These are phyloP conservation scores for Clausena lansium DNA, from an alignment of 345 rosid species.

Conservation along the genomic window DNA sequence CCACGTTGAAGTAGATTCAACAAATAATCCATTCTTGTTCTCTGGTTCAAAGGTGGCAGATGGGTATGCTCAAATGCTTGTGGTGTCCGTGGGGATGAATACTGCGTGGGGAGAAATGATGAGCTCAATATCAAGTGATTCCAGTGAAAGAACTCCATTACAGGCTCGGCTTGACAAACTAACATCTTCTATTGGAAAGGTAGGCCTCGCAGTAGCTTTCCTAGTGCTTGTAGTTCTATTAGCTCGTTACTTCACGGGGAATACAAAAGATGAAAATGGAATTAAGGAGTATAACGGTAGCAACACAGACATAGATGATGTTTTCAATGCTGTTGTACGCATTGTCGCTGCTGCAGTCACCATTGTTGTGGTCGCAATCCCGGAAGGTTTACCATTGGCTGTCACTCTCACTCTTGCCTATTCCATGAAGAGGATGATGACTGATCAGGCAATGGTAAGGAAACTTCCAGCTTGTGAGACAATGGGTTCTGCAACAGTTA, in stretches of 20 bases:
- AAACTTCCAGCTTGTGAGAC: slow-evolving; percentile 72
- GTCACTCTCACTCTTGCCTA: slow-evolving; percentile 78
- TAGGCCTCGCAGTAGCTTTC: slow-evolving; percentile 58
- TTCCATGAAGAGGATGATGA: slow-evolving; percentile 75
- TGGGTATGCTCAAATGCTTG: slow-evolving; percentile 54
- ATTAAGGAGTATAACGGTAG: slow-evolving; percentile 36
- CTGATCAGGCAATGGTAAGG: slow-evolving; percentile 72
- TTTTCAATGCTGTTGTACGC: slow-evolving; percentile 43
- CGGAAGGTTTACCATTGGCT: slow-evolving; percentile 71
- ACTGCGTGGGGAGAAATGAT: slow-evolving; percentile 67
- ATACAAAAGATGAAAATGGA: slow-evolving; percentile 43
- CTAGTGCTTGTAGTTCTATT: slow-evolving; percentile 56
- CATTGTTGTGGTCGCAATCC: slow-evolving; percentile 70
- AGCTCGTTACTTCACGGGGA: slow-evolving; percentile 65
- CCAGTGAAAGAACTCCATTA: slow-evolving; percentile 57
- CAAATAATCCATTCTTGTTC: slow-evolving; percentile 44
- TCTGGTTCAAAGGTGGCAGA: slow-evolving; percentile 50
- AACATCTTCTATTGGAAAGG: slow-evolving; percentile 56
- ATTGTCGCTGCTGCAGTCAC: slow-evolving; percentile 65
- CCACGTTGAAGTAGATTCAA: slow-evolving; percentile 33
- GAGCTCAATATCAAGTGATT: slow-evolving; percentile 50
- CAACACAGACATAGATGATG: slow-evolving; percentile 35
- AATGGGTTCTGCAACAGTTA: slow-evolving; percentile 68
- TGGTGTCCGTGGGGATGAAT: slow-evolving; percentile 62
- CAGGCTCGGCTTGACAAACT: slow-evolving; percentile 59